Evolutionary conservation across 2,329 filamentous ascomycete species (phyloP).

Genomic region (Beauveria rudraprayagi): DNA sequence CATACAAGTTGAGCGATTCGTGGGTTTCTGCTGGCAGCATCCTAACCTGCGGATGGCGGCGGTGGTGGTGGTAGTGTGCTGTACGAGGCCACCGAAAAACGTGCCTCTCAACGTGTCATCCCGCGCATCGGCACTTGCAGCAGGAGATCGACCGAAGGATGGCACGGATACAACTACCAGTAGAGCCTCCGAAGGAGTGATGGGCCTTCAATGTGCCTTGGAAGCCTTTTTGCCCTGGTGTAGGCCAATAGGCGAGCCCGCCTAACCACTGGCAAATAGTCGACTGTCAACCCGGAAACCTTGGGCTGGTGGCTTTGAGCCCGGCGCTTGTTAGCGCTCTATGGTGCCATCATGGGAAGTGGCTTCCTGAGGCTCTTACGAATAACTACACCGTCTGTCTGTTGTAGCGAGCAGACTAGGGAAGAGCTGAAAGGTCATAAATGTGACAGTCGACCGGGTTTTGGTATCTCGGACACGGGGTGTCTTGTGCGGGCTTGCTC

Average conservation of each 20-base stretch:
- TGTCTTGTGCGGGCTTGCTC: neutral
- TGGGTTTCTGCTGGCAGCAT: neutral
- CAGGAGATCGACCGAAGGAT: neutral
- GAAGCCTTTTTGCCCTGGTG: neutral
- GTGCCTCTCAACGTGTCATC: slow-evolving; percentile 5
- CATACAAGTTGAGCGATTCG: neutral
- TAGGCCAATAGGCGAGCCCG: neutral
- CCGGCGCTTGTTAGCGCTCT: slow-evolving; percentile 1
- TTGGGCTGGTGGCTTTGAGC: slow-evolving; percentile 6
- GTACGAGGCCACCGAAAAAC: slow-evolving; percentile 1
- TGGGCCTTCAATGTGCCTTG: slow-evolving; percentile 3
- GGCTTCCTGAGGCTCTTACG: slow-evolving; percentile 2
- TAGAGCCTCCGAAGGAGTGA: neutral
- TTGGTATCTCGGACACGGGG: neutral
- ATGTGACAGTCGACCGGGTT: neutral
- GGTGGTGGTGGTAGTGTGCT: neutral
- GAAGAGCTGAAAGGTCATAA: neutral
- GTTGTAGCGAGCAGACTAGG: neutral
- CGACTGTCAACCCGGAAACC: neutral
- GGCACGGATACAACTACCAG: neutral
- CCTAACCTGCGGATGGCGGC: neutral
- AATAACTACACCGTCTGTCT: neutral
- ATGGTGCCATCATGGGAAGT: slow-evolving; percentile 3
- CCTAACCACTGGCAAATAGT: neutral
- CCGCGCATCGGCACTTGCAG: slow-evolving; percentile 9